Conservation (phyloP, 2,329 filamentous ascomycete genomes). For the Alternaria infectoria region DNA sequence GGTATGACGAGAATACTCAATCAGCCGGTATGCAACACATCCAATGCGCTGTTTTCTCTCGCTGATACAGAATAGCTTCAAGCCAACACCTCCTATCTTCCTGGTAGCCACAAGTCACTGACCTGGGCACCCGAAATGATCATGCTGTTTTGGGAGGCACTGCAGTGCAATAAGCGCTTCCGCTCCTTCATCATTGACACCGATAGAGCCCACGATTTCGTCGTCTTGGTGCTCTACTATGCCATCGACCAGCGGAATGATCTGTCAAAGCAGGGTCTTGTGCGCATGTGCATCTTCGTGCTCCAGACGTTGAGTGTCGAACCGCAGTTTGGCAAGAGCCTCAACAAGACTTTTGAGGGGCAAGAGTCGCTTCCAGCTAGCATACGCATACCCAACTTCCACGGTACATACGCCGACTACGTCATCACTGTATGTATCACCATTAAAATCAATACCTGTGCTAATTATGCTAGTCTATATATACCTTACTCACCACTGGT, state of each 20-base stretch:
- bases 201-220: slow-evolving; percentile 88
- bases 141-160: slow-evolving; percentile 95
- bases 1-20: slow-evolving; percentile 92
- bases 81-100: slow-evolving; percentile 85
- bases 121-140: slow-evolving; percentile 95
- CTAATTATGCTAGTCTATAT: slow-evolving; percentile 72
- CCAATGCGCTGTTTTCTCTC: not conserved
- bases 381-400: slow-evolving; percentile 83
- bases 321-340: slow-evolving; percentile 83
- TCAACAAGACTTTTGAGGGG: slow-evolving; percentile 87
- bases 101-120: slow-evolving; percentile 77
- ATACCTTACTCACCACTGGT: slow-evolving; percentile 86
- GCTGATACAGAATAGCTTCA: slow-evolving; percentile 65
- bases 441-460: not conserved
- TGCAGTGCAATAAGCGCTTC: slow-evolving; percentile 98
- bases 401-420: slow-evolving; percentile 91
- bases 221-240: slow-evolving; percentile 89
- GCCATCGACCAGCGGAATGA: slow-evolving; percentile 88
- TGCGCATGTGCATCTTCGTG: slow-evolving; percentile 97
- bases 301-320: slow-evolving; percentile 95
- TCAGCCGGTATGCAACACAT: slow-evolving; percentile 67
- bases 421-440: slow-evolving; percentile 74
- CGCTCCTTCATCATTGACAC: slow-evolving; percentile 97
- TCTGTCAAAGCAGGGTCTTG: slow-evolving; percentile 84
- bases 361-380: slow-evolving; percentile 85